These are phyloP conservation scores for Pyropia haitanensis DNA, from an alignment of 23 red algal genomes.

Conservation along the genomic window DNA sequence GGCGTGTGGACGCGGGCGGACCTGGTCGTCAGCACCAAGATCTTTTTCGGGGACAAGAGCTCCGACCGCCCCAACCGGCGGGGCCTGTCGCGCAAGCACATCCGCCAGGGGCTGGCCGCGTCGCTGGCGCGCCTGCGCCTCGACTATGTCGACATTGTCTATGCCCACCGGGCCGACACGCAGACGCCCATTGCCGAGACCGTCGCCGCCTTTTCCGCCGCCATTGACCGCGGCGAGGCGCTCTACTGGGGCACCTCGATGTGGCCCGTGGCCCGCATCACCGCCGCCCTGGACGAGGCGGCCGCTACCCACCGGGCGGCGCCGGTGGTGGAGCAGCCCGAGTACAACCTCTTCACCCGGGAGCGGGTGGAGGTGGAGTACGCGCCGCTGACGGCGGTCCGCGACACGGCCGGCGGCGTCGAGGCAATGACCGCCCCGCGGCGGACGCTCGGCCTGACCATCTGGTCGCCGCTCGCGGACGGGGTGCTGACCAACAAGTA, in stretches of 20 bases:
- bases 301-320: not conserved
- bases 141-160: slow-evolving; percentile 28
- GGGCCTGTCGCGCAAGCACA: slow-evolving; percentile 23
- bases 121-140: slow-evolving; percentile 4
- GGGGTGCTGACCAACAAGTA: slow-evolving; percentile 28
- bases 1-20: slow-evolving; percentile 20
- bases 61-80: slow-evolving; percentile 6
- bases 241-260: slow-evolving; percentile 20
- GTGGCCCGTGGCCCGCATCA: slow-evolving; percentile 12
- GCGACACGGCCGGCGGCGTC: not conserved
- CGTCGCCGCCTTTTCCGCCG: slow-evolving; percentile 8
- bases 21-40: slow-evolving; percentile 19
- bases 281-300: slow-evolving; percentile 5
- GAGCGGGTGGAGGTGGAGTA: slow-evolving; percentile 15
- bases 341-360: slow-evolving; percentile 30
- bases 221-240: slow-evolving; percentile 13
- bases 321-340: slow-evolving; percentile 16
- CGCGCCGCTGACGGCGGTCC: not conserved
- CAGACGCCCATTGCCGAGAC: slow-evolving; percentile 19
- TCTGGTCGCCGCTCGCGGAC: slow-evolving; percentile 12
- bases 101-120: slow-evolving; percentile 1
- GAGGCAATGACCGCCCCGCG: no score
- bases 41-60: slow-evolving; percentile 21
- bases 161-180: slow-evolving; percentile 8
- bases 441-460: slow-evolving; percentile 9